These are phyloP conservation scores for Poterioochromonas sp. DNA, from an alignment of 352 stramenopile species.

Conservation along the genomic window DNA sequence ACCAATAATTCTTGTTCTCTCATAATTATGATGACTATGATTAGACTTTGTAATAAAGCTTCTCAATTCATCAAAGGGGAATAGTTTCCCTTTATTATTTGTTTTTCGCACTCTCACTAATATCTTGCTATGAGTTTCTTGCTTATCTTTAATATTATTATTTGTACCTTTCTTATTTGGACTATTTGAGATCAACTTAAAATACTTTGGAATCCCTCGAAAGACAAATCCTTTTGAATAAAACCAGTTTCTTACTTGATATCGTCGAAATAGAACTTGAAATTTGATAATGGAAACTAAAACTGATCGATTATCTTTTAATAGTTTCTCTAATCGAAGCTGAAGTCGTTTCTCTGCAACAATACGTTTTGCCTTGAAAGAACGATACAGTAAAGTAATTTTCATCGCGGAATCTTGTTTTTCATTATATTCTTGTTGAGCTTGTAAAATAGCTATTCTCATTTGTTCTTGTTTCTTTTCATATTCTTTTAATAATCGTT, in stretches of 20 bases:
- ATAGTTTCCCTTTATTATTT: neutral
- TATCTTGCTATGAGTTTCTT: too few species aligned
- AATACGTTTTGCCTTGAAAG: neutral
- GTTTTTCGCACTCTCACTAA: too few species aligned
- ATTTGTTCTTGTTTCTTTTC: neutral
- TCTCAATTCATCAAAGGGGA: too few species aligned
- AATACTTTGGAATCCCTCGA: neutral
- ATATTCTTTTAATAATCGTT: neutral
- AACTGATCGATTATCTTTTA: neutral
- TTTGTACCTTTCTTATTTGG: neutral
- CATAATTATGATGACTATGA: neutral
- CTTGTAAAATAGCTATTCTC: neutral
- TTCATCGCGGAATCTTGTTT: neutral
- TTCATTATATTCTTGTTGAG: neutral
- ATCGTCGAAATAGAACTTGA: slow-evolving; percentile 6
- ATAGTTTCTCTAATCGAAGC: neutral
- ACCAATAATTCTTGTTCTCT: neutral
- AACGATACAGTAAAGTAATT: neutral
- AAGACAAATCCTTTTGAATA: neutral
- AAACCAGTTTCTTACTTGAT: neutral
- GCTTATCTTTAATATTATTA: neutral
- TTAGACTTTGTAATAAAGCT: neutral
- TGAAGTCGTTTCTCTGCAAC: slow-evolving; percentile 1
- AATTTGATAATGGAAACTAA: neutral
- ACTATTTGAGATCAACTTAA: neutral